Base-by-base conservation (phyloP, 2,329 filamentous ascomycete species). In the Fusarium oligoseptatum region DNA sequence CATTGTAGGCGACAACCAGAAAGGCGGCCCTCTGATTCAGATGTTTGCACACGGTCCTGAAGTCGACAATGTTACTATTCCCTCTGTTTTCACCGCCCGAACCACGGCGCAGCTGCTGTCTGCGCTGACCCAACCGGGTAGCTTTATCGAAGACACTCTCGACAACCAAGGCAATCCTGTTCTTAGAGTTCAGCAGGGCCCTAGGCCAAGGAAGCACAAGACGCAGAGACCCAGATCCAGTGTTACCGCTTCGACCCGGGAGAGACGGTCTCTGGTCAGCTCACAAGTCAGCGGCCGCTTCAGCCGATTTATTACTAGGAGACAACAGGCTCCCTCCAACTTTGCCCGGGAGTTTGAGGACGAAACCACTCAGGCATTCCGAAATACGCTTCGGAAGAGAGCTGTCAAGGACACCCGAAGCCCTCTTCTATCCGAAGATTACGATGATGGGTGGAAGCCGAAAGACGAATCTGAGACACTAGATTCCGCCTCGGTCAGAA, bases 21-120 rank as follows among this genome's bases (percentile, higher is more conserved):
- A 94, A 71, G 96, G 96, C 52, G 95, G 95, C 5, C 93, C 93
- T 39, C 85, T 99, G 71, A 94, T 98, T 60, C 97, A 97, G 77
- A 99, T 99, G 97, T 98, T 98, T 82, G 97, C 97, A n/a, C 92
- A 94, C 79, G 97, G 96, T 41, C 95, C 98, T 80, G 83, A 83
- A 37, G 98, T 96, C 4, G 97, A 95, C 37, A 98, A 98, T 79
- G 90, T 98, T 75, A 95, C 95, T 1, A 98, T 99, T 64, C 95
- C 97, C 1, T 94, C 97, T 0, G 88, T 98, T 11, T 99, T 99
- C 83, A 98, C 97, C 0, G 97, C 96, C 1, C 92, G 97, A 77
- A 98, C 95, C 1, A 98, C 96, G 0, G 97, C 97, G 1, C 96
- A 98, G 81, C 87, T 99, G 15, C 88, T 99, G 17, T 97, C 95